These are phyloP conservation scores for Globisporangium mamillatum DNA, from an alignment of 352 stramenopile species.

Conservation along the genomic window DNA sequence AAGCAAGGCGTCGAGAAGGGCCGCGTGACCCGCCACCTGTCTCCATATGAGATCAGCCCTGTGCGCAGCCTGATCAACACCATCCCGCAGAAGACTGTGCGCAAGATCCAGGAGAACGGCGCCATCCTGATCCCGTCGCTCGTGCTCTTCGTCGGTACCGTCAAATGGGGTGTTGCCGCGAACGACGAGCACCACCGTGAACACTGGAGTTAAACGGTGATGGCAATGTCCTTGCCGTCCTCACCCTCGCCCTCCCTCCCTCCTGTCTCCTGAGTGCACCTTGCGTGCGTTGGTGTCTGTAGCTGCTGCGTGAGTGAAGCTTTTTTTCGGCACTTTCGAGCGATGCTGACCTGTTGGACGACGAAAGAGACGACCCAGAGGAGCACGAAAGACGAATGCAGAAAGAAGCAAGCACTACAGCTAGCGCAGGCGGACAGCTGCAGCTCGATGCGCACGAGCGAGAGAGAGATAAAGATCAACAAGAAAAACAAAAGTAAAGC, in stretches of 20 bases:
- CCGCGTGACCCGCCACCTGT: constrained; percentile 67
- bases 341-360: not conserved
- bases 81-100: constrained; percentile 70
- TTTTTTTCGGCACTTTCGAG: not conserved
- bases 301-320: not conserved
- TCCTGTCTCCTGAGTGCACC: not conserved
- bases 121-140: constrained; percentile 61
- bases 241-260: not conserved
- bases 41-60: constrained; percentile 64
- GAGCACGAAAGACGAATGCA: not conserved
- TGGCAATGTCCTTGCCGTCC: not conserved
- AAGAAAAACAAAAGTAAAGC: constrained; percentile 9
- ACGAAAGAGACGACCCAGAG: not conserved
- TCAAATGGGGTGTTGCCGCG: constrained; percentile 67
- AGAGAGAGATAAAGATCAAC: constrained; percentile 11
- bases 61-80: constrained; percentile 68
- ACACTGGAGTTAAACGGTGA: constrained; percentile 64
- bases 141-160: constrained; percentile 60
- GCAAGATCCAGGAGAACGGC: constrained; percentile 82
- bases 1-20: constrained; percentile 66
- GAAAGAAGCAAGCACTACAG: not conserved
- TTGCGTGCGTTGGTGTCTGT: not conserved
- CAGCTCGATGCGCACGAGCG: not conserved
- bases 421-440: not conserved
- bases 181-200: constrained; percentile 79